Conservation (phyloP, 164 flowering plant species). For the Piper betle region DNA sequence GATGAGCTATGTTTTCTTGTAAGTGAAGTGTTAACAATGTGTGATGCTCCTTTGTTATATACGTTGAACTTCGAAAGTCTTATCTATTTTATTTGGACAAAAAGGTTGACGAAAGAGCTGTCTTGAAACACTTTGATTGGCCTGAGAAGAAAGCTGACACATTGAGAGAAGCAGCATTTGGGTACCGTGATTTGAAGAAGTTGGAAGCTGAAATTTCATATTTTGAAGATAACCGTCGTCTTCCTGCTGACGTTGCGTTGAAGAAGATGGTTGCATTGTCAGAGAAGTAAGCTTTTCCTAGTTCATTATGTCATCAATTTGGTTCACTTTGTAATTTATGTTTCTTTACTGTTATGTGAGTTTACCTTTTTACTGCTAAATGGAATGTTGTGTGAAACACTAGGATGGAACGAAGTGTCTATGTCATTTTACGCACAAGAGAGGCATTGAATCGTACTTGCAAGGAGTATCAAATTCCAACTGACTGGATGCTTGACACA, state of each 20-base stretch:
- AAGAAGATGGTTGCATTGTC: constrained; percentile 79
- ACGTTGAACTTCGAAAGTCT: neutral
- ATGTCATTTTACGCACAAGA: constrained; percentile 51
- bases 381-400: neutral
- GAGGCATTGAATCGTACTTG: constrained; percentile 54
- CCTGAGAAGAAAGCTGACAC: constrained; percentile 93
- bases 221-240: constrained; percentile 50
- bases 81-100: constrained; percentile 4
- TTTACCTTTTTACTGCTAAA: neutral
- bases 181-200: constrained; percentile 75
- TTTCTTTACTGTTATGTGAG: too few species aligned
- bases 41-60: neutral
- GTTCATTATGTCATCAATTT: neutral
- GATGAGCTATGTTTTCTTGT: constrained; percentile 93
- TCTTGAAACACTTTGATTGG: constrained; percentile 91
- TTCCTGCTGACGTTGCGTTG: constrained; percentile 62
- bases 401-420: constrained; percentile 76
- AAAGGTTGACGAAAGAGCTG: constrained; percentile 97
- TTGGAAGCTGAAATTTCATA: constrained; percentile 56
- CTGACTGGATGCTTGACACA: constrained; percentile 82
- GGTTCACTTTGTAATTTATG: neutral
- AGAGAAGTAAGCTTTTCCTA: constrained; percentile 56
- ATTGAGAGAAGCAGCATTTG: constrained; percentile 90
- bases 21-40: constrained; percentile 15
- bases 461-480: constrained; percentile 71